A percentile compares a stretch with the other conserved stretches of the same genome.
Conservation (phyloP, 805 yeast genomes). For the Wickerhamomyces tratensis region DNA sequence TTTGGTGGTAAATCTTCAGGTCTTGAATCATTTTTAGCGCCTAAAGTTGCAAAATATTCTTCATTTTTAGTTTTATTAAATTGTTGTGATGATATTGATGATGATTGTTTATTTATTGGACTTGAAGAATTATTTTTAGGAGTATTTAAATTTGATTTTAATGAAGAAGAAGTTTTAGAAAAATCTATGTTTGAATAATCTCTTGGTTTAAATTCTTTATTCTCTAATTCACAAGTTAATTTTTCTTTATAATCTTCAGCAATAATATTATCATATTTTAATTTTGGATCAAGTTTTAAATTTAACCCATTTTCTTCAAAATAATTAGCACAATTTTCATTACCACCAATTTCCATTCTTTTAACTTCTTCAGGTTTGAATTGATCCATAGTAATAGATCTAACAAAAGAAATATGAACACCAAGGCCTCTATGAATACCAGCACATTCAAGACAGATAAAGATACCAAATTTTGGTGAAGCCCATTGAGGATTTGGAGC, state of each 20-base stretch:
- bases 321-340: conserved; percentile 61
- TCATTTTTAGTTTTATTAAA: conserved; percentile 51
- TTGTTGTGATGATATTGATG: conserved; percentile 5
- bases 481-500: conserved; percentile 99
- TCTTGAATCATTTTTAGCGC: conserved; percentile 59
- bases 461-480: conserved; percentile 94
- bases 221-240: conserved; percentile 68
- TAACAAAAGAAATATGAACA: conserved; percentile 91
- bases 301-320: conserved; percentile 68
- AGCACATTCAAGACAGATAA: conserved; percentile 96
- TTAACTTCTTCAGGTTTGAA: conserved; percentile 87
- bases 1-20: conserved; percentile 82
- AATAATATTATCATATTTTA: conserved; percentile 78
- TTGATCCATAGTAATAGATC: conserved; percentile 98
- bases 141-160: conserved; percentile 3
- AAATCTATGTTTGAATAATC: conserved; percentile 38
- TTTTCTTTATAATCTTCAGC: conserved; percentile 92
- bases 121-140: conserved; percentile 1
- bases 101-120: no score
- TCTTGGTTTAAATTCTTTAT: conserved; percentile 48
- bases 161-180: neutral
- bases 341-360: conserved; percentile 94
- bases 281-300: conserved; percentile 48
- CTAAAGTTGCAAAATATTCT: conserved; percentile 71
- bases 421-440: conserved; percentile 95